Evolutionary conservation across 352 stramenopile genomes (phyloP).

Genomic region (Peronosclerospora sorghi): DNA sequence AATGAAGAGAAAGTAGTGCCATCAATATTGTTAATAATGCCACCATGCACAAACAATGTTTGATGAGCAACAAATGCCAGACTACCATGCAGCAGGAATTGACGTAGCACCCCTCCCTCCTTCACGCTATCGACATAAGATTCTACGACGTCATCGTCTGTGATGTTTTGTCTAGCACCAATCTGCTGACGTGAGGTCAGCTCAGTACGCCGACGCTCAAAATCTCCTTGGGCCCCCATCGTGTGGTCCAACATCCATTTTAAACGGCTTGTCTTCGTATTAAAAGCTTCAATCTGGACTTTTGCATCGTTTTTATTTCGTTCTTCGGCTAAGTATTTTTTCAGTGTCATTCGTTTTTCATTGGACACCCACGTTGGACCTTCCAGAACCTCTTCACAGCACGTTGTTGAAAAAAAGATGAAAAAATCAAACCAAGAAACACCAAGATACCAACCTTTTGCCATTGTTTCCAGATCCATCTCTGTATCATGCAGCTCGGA

Average conservation of each 20-base stretch:
- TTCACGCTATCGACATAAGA: conserved; percentile 72
- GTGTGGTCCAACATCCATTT: conserved; percentile 87
- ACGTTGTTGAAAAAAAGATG: not conserved
- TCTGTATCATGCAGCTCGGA: conserved; percentile 69
- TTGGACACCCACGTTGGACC: conserved; percentile 55
- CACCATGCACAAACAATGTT: conserved; percentile 90
- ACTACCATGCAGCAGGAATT: conserved; percentile 75
- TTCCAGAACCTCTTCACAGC: conserved; percentile 49
- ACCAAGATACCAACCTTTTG: conserved; percentile 22
- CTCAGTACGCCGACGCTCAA: conserved; percentile 79
- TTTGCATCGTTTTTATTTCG: not conserved
- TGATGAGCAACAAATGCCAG: conserved; percentile 73
- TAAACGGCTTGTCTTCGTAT: conserved; percentile 76
- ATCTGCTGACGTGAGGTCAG: conserved; percentile 22
- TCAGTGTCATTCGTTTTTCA: conserved; percentile 42
- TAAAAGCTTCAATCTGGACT: conserved; percentile 23
- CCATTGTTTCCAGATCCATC: conserved; percentile 52
- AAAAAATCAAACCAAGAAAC: not conserved
- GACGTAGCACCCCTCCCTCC: conserved; percentile 58
- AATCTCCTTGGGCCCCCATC: conserved; percentile 85
- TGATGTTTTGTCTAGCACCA: conserved; percentile 11
- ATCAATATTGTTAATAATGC: conserved; percentile 50
- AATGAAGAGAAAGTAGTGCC: conserved; percentile 35
- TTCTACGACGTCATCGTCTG: conserved; percentile 67
- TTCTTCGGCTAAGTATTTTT: conserved; percentile 32